Evolutionary conservation across 495 filamentous ascomycete genomes (phyloP), one percentile per base, ranked within the genome.

Genomic region (Hypoxylon fuscum): DNA sequence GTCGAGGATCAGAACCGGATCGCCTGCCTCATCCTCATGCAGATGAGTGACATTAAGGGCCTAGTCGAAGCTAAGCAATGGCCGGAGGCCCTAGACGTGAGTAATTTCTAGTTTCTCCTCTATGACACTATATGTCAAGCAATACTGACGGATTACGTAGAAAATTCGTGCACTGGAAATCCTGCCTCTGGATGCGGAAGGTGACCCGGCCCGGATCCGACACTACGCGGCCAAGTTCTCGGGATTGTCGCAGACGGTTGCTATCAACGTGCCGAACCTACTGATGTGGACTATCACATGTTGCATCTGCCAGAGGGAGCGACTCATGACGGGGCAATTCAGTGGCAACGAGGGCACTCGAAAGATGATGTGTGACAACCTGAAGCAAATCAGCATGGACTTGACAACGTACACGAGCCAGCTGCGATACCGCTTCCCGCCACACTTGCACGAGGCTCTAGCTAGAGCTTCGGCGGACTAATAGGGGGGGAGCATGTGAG

Each of bases 381-480:
- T 96, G 64, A 84, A 89, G 73, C 83, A 87, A 66, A 89, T 86
- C 69, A 91, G 88, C 45, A 89, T 90, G 68, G 95, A 97, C 76
- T 72, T 96, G 53, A 96, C 94, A 81, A 87, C 96, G 29, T 98
- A 97, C 78, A 94, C 94, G 11, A 93, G 95, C 22, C 87, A 96
- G 82, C 85, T 98, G 66, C 88, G 91, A 71, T 98, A 96, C 74
- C 87, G 93, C 57, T 79, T 97, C 72, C 83, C 83, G 53, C 78
- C 77, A 25, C 75, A 82, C 49, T 82, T 96, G 31, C 92, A 91
- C 75, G 93, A 96, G 77, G 88, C 85, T 46, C 75, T 97, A 67
- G 92, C 90, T 59, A 80, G 85, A 67, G 90, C 87, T 22, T 90
- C 87, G 32, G 84, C 87, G 42, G 91, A 95, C 50, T 84, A 72